Base-by-base conservation (phyloP, 1,284 basidiomycete species). In the Ustilago xerochloae region DNA sequence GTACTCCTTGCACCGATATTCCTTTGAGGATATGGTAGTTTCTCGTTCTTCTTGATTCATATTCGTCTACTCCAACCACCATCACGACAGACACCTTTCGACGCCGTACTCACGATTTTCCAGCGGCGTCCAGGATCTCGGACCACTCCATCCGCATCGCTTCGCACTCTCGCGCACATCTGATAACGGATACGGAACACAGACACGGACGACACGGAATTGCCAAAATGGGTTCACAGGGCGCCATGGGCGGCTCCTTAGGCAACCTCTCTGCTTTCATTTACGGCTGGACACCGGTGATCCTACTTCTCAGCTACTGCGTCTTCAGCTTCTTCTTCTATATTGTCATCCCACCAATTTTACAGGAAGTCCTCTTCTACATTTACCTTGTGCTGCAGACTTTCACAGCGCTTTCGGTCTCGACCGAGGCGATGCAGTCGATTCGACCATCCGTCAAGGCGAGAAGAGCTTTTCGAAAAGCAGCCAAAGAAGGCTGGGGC, bases 371-470 rank as follows among this genome's bases (percentile, higher is more conserved):
- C 22, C 58, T 80, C 20, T 81, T 77, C 63, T 81, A 76, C 62
- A 57, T 71, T 32, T 78, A 49, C 24, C 56, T 74, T 15, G 54
- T 29, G 3, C 61, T 79, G 6, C 78, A 81, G 39, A 81, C 79
- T 15, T 46, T 81, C 39, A 73, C 70, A 6, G 39, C 76, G 29
- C 55, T 80, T 30, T 65, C 74, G 8, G 79, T 80, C 3, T 65
- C 74, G 20, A 66, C 77, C 15, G 78, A 80, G 35, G 79, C 78
- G 10, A 68, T 80, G 65, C 74, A 77, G 35, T 72, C 70, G 13
- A 69, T 80, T 38, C 59, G 76, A 18, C 76, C 79, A 9, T 56
- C 53, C 15, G 70, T 81, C 61, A 66, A 72, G 46, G 56, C 79
- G 4, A 47, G 79, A 18, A 55, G 79, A 2, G 78, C 63, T 0